Conservation (phyloP, 2,329 filamentous ascomycete genomes). For the Tolypocladium ovalisporum region DNA sequence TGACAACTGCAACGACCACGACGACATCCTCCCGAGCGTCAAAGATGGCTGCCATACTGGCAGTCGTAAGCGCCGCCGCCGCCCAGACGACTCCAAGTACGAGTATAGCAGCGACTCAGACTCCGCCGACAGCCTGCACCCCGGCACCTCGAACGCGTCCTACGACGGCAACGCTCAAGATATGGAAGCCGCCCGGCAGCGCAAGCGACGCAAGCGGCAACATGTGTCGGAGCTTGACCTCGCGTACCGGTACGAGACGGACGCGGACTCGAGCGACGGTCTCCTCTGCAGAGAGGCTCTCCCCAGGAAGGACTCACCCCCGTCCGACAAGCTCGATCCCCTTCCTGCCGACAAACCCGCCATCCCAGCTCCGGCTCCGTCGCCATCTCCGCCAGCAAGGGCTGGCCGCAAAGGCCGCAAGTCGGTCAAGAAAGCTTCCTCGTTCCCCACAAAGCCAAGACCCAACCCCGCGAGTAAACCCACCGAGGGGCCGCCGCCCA, state of each 20-base stretch:
- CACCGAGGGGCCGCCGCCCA: neutral
- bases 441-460: neutral
- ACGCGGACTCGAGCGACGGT: constrained; percentile 5
- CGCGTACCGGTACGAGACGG: constrained; percentile 8
- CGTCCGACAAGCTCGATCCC: neutral
- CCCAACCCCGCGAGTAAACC: neutral
- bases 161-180: too few species aligned
- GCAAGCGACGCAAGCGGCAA: neutral
- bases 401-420: neutral
- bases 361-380: neutral
- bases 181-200: neutral
- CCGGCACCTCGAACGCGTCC: neutral
- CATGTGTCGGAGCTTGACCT: constrained; percentile 4
- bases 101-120: neutral
- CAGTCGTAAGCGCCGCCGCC: neutral
- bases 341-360: neutral
- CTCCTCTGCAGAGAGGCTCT: neutral
- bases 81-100: neutral
- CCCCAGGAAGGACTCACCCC: neutral
- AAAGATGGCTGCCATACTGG: neutral
- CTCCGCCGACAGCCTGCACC: neutral
- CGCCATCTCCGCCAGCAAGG: neutral
- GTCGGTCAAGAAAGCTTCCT: neutral
- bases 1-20: neutral
- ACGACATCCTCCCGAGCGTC: neutral